Percentiles rank a stretch among this genome's conserved stretches.
phyloP scores from a whole-genome alignment of 148 eudicot genomes.

The Vaccinium vitisidaea region DNA sequence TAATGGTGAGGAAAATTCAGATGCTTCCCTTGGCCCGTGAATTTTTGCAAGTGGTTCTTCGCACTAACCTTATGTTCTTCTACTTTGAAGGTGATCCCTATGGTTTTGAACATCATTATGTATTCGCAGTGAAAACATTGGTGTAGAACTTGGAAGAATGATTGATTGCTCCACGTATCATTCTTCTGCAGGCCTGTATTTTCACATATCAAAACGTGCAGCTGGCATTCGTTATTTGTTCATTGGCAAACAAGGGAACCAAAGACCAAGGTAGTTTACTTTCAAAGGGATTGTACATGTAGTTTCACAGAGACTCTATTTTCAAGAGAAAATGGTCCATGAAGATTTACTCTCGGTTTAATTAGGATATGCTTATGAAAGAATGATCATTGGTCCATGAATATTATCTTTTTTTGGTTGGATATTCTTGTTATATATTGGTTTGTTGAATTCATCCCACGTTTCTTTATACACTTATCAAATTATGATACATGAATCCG shows the following conservation, averaged over 20 bases:
- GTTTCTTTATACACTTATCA: background rate
- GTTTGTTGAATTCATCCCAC: background rate
- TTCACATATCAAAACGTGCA: constrained; percentile 90
- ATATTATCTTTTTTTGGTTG: background rate
- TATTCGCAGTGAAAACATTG: background rate
- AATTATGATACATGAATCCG: background rate
- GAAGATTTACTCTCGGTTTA: background rate
- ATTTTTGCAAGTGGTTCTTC: constrained; percentile 69
- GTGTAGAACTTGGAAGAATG: background rate
- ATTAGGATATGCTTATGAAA: background rate
- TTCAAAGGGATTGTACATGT: background rate
- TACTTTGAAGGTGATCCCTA: constrained; percentile 88
- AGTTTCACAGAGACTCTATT: background rate
- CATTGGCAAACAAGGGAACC: constrained; percentile 86
- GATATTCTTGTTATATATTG: background rate
- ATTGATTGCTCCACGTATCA: constrained; percentile 1
- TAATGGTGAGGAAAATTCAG: constrained; percentile 37
- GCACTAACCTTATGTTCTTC: constrained; percentile 94
- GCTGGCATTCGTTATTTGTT: constrained; percentile 94
- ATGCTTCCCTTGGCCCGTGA: constrained; percentile 82
- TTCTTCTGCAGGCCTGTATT: constrained; percentile 70
- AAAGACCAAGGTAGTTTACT: constrained; percentile 74
- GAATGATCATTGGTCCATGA: background rate
- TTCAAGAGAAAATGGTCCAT: background rate
- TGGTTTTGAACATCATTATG: background rate